Evolutionary conservation across 805 yeast genomes (phyloP).

Genomic region (Yarrowia sp.): DNA sequence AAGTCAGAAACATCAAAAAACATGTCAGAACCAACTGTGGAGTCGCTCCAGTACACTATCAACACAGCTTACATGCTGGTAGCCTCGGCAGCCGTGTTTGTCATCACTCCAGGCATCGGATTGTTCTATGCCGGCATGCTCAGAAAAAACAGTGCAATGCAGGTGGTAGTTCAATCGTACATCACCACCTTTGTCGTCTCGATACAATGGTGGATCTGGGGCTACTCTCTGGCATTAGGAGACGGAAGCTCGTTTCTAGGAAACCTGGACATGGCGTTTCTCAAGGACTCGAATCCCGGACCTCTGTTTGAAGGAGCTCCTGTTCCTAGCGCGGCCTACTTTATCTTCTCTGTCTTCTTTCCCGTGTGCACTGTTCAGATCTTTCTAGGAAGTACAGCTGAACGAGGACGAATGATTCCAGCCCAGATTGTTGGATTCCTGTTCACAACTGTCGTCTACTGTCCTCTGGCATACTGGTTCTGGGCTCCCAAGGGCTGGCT

Average conservation of each 20-base stretch:
- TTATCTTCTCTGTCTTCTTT: background rate
- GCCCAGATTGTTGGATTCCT: slow-evolving; percentile 62
- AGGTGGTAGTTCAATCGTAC: slow-evolving; percentile 88
- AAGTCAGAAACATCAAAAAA: no score
- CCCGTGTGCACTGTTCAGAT: slow-evolving; percentile 11
- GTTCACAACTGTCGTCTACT: slow-evolving; percentile 70
- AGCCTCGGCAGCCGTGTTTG: slow-evolving; percentile 66
- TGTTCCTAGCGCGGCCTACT: slow-evolving; percentile 8
- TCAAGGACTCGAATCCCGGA: slow-evolving; percentile 1
- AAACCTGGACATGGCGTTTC: background rate
- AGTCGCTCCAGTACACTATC: slow-evolving; percentile 1
- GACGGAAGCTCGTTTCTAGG: slow-evolving; percentile 73
- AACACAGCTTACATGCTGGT: slow-evolving; percentile 72
- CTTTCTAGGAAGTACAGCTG: slow-evolving; percentile 40
- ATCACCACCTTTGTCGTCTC: slow-evolving; percentile 79
- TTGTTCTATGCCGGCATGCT: slow-evolving; percentile 88
- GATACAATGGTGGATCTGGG: slow-evolving; percentile 99
- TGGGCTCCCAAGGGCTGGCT: slow-evolving; percentile 73
- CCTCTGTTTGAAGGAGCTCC: background rate
- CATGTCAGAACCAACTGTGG: background rate
- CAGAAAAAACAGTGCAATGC: slow-evolving; percentile 89
- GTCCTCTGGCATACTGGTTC: slow-evolving; percentile 71
- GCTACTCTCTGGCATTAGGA: slow-evolving; percentile 86
- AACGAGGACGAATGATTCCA: slow-evolving; percentile 66
- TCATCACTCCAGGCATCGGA: slow-evolving; percentile 96